Percentiles rank a stretch among this genome's conserved stretches.
Evolutionary conservation across 2,329 filamentous ascomycete genomes (phyloP).

Genomic region (Esteya vermicola): DNA sequence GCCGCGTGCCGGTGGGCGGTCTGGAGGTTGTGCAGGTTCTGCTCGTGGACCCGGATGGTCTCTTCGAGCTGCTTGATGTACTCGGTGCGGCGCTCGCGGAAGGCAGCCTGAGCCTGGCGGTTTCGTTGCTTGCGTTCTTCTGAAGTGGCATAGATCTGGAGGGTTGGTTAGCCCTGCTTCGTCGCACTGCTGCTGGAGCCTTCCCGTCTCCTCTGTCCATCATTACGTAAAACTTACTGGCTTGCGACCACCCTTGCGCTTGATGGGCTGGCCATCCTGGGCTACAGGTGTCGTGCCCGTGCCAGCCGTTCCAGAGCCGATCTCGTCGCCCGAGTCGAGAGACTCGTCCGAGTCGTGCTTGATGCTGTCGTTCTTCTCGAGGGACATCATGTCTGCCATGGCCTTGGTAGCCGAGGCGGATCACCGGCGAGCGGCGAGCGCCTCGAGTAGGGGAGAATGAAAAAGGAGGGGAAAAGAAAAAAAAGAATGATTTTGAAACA

Average conservation of each 20-base stretch:
- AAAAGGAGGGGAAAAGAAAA: constrained; percentile 1
- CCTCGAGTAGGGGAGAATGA: constrained; percentile 12
- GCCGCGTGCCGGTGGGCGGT: constrained; percentile 87
- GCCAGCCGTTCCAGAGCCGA: constrained; percentile 26
- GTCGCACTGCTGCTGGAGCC: too few species aligned
- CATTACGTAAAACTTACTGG: constrained; percentile 51
- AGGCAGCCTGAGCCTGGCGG: constrained; percentile 90
- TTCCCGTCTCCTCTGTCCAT: too few species aligned
- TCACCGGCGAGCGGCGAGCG: constrained; percentile 27
- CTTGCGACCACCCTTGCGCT: constrained; percentile 95
- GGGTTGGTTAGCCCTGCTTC: too few species aligned
- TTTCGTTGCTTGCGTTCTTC: constrained; percentile 98
- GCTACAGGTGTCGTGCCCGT: constrained; percentile 19
- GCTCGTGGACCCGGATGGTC: constrained; percentile 93
- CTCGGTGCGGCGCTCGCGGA: constrained; percentile 90
- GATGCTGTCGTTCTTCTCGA: constrained; percentile 43
- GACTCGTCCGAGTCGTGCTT: constrained; percentile 50
- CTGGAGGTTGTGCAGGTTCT: constrained; percentile 81
- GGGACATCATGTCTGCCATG: constrained; percentile 56
- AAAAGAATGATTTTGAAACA: background rate
- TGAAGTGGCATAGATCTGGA: constrained; percentile 91
- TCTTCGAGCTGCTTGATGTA: constrained; percentile 99
- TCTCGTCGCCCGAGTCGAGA: constrained; percentile 44
- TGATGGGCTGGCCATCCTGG: constrained; percentile 54
- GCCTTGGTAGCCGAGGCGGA: constrained; percentile 23